Conservation (phyloP, 1,284 basidiomycete genomes). For the Afroboletus lepidellus region DNA sequence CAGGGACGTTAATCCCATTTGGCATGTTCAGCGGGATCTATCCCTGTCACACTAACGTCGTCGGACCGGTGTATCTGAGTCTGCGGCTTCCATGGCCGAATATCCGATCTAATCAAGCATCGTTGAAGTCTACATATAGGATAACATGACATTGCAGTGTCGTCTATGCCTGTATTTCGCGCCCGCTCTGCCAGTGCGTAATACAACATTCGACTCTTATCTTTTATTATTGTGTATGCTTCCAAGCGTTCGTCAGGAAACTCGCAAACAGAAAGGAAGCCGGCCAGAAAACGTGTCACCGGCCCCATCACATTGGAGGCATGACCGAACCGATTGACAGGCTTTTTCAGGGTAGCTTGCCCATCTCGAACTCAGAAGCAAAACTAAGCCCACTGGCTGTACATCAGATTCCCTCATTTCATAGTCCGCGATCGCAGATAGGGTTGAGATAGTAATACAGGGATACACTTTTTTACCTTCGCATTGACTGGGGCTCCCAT, state of each 20-base stretch:
- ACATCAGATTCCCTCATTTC: not conserved
- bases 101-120: constrained; percentile 1
- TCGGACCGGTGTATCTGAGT: constrained; percentile 3
- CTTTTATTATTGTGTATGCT: constrained; percentile 4
- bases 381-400: not conserved
- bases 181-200: not conserved
- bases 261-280: not conserved
- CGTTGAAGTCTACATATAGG: constrained; percentile 7
- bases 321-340: not conserved
- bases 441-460: constrained; percentile 1
- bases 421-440: constrained; percentile 10
- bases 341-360: constrained; percentile 10
- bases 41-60: not conserved
- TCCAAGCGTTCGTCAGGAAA: constrained; percentile 9
- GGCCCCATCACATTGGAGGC: not conserved
- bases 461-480: not conserved
- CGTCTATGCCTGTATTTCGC: not conserved
- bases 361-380: constrained; percentile 1
- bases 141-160: not conserved
- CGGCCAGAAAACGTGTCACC: not conserved
- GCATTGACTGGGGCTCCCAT: not conserved
- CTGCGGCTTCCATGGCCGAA: constrained; percentile 4
- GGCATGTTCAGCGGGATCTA: not conserved
- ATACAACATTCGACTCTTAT: not conserved
- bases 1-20: not conserved